Conservation (phyloP, 2,329 filamentous ascomycete species). For the Aspergillus ibericus region DNA sequence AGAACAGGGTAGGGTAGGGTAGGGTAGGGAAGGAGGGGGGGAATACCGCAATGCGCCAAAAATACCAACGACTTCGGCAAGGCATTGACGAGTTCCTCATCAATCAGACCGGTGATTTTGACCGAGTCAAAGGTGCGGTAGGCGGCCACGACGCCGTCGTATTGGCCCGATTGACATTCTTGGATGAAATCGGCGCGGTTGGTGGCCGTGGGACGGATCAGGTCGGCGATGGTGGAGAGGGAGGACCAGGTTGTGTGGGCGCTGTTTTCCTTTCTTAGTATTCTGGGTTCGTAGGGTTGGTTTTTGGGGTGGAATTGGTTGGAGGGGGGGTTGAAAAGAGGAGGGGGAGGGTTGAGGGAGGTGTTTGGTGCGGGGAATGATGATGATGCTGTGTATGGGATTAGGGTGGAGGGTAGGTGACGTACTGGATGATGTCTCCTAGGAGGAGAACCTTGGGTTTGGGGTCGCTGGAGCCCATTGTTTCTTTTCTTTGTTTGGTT, state of each 20-base stretch:
- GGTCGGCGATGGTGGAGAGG: slow-evolving; percentile 63
- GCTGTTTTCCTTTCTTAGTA: slow-evolving; percentile 24
- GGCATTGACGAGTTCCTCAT: slow-evolving; percentile 65
- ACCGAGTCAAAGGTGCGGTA: slow-evolving; percentile 72
- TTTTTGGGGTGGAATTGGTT: not conserved
- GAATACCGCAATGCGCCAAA: slow-evolving; percentile 42
- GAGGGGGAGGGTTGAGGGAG: not conserved
- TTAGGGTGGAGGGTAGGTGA: slow-evolving; percentile 16
- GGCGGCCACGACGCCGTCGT: slow-evolving; percentile 65
- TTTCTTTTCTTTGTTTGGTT: not conserved
- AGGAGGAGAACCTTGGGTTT: slow-evolving; percentile 64
- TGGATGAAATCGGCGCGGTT: slow-evolving; percentile 67
- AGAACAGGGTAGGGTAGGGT: too few species aligned
- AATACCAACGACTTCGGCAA: slow-evolving; percentile 41
- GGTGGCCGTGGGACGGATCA: slow-evolving; percentile 62
- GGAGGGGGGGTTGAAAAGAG: not conserved
- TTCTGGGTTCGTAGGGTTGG: slow-evolving; percentile 8
- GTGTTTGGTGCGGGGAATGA: not conserved
- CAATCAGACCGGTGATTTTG: slow-evolving; percentile 66
- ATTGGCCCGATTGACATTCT: slow-evolving; percentile 64
- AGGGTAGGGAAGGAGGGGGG: not conserved
- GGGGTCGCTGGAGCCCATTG: slow-evolving; percentile 24
- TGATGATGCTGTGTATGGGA: not conserved
- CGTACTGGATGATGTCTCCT: slow-evolving; percentile 64
- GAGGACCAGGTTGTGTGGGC: slow-evolving; percentile 66